phyloP scores from a whole-genome alignment of 2,329 filamentous ascomycete species.

The Lachnellula cervina region DNA sequence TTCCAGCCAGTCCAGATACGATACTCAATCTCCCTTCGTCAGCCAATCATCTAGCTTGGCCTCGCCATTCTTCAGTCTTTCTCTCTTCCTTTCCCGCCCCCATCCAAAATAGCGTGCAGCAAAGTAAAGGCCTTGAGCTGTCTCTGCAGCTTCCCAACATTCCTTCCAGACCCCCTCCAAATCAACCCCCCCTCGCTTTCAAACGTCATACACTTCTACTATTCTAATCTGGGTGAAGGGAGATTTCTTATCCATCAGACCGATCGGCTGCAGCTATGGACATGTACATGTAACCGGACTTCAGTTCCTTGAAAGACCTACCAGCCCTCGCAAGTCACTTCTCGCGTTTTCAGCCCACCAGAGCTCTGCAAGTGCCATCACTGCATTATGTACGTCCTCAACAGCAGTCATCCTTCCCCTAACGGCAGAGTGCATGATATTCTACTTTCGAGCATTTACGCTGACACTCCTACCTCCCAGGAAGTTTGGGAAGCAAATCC shows the following conservation, averaged over 20 bases:
- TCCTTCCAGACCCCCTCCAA: not conserved
- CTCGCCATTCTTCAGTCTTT: not conserved
- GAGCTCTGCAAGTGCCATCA: constrained; percentile 25
- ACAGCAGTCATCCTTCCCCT: not conserved
- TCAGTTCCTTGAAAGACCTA: constrained; percentile 11
- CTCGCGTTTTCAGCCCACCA: constrained; percentile 20
- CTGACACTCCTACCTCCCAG: constrained; percentile 42
- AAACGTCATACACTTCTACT: not conserved
- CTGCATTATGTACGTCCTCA: constrained; percentile 30
- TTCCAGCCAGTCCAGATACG: not conserved
- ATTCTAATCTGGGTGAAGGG: not conserved
- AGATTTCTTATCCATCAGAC: no score
- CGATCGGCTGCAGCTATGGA: constrained; percentile 8
- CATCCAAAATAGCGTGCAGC: constrained; percentile 1
- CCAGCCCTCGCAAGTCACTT: constrained; percentile 7
- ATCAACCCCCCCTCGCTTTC: not conserved
- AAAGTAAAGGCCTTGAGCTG: not conserved
- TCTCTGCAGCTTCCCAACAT: not conserved
- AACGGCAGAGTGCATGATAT: constrained; percentile 4
- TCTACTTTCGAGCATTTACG: not conserved
- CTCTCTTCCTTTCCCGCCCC: not conserved
- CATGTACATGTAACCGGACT: constrained; percentile 23
- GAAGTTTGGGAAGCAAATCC: constrained; percentile 99
- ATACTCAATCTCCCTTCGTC: not conserved
- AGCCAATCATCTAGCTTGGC: not conserved